phyloP scores from a whole-genome alignment of 2,329 filamentous ascomycete genomes.

The Xylaria polymorpha region DNA sequence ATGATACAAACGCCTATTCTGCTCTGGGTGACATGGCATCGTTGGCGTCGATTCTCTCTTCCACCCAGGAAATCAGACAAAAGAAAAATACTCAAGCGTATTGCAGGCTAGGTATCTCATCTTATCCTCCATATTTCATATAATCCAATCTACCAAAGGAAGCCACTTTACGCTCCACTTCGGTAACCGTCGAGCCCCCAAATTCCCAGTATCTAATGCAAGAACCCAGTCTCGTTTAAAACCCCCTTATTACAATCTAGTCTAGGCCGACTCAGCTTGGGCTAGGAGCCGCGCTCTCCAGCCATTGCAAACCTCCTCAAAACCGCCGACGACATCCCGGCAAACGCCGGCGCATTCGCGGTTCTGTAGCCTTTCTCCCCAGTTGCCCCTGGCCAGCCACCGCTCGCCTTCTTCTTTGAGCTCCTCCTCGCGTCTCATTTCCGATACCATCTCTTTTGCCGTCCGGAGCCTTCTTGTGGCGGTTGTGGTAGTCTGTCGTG shows the following conservation, averaged over 20 bases:
- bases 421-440: conserved; percentile 86
- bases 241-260: background rate
- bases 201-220: conserved; percentile 8
- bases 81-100: conserved; percentile 18
- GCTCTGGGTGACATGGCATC: conserved; percentile 10
- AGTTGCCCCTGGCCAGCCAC: conserved; percentile 85
- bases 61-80: conserved; percentile 1
- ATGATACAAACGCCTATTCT: conserved; percentile 21
- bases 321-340: conserved; percentile 88
- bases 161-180: conserved; percentile 2
- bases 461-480: conserved; percentile 83
- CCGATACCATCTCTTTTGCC: conserved; percentile 85
- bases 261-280: conserved; percentile 62
- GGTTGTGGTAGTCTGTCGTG: conserved; percentile 84
- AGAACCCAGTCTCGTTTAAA: background rate
- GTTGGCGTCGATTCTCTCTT: conserved; percentile 1
- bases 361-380: conserved; percentile 79
- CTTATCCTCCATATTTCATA: conserved; percentile 17
- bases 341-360: conserved; percentile 88
- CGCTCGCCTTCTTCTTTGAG: conserved; percentile 82
- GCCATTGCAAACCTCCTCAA: conserved; percentile 87
- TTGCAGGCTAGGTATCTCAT: conserved; percentile 25
- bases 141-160: conserved; percentile 19
- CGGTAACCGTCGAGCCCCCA: background rate
- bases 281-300: conserved; percentile 82